Evolutionary conservation across 2,329 filamentous ascomycete species (phyloP), one percentile per base, ranked within the genome.

Genomic region (Trichoderma simmonsii): DNA sequence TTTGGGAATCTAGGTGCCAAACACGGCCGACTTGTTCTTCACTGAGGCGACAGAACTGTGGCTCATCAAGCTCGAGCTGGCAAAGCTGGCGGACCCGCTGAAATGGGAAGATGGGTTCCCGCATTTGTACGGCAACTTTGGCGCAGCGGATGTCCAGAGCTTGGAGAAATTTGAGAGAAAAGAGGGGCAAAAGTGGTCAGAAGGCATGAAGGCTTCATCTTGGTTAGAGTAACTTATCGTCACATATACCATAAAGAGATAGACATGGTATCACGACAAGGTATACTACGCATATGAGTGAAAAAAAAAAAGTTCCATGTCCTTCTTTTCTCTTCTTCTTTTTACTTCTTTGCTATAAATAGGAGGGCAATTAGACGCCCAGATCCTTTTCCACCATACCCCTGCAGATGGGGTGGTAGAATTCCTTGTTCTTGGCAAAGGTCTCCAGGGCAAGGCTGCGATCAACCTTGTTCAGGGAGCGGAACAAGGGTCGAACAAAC

Each of bases 391-490:
- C 92, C 3, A 97, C 90, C 90, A 97, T 92, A 8, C 86, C 89
- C 73, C 89, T 89, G 80, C 95, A 98, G 77, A 98, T 98, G 2
- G 96, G 96, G 79, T 98, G 95, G 80, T 98, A 99, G 79, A 98
- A 98, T 74, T 94, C 91, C 82, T 88, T 92, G 80, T 97, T 92
- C 87, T 92, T 92, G 83, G 92, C 88, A 82, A 97, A 98, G 0
- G 95, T 97, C 80, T 90, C 85, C 68, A 95, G 82, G 0, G 96
- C 95, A 77, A 97, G 82, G 30, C 90, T 84, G 61, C 89, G 85
- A 82, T 98, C 91, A 51, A 93, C 89, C 80, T 90, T 90, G 78
- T 92, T 91, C 75, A 99, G 83, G 64, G 89, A 87, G 73, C 92
- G 88, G 83, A 92, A 98, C 78, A 98, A 83, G 26, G 95, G 94